Percentiles rank a stretch among this genome's conserved stretches.
Conservation (phyloP, 2,329 filamentous ascomycete genomes). For the Diaporthe batatas region DNA sequence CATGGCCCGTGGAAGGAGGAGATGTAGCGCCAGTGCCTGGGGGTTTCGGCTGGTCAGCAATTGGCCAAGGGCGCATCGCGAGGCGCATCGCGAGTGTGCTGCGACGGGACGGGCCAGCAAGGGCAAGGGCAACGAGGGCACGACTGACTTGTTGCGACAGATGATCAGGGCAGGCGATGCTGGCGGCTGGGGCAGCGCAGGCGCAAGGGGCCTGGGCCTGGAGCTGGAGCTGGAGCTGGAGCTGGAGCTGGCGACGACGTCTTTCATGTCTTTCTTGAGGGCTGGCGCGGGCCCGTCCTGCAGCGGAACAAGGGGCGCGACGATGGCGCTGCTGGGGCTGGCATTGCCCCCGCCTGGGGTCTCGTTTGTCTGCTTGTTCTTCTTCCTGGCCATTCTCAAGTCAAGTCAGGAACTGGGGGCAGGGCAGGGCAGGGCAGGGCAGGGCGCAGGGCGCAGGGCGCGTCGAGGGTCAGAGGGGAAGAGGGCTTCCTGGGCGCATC, state of each 20-base stretch:
- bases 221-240: constrained; percentile 32
- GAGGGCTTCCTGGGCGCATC: constrained; percentile 6
- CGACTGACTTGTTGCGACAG: constrained; percentile 77
- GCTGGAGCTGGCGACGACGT: neutral
- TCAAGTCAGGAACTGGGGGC: neutral
- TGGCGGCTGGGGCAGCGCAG: constrained; percentile 47
- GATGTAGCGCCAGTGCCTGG: constrained; percentile 87
- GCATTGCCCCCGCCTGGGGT: constrained; percentile 48
- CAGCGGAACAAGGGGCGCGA: constrained; percentile 5
- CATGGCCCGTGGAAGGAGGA: constrained; percentile 87
- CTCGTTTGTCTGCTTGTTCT: constrained; percentile 54
- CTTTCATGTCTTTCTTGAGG: constrained; percentile 10
- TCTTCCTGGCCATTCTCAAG: constrained; percentile 61
- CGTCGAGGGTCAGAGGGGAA: constrained; percentile 10
- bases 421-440: neutral
- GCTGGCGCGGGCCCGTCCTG: neutral
- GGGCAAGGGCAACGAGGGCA: neutral
- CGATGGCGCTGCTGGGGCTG: constrained; percentile 18
- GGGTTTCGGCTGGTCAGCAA: constrained; percentile 26
- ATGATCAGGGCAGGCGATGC: constrained; percentile 68
- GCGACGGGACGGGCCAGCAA: too few species aligned
- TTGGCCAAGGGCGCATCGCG: constrained; percentile 2
- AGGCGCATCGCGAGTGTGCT: too few species aligned
- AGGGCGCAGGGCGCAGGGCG: neutral
- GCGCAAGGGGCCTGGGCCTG: constrained; percentile 43